Percentiles rank a stretch among this genome's conserved stretches.
phyloP scores from a whole-genome alignment of 1,284 basidiomycete genomes.

The Mycena sp. region DNA sequence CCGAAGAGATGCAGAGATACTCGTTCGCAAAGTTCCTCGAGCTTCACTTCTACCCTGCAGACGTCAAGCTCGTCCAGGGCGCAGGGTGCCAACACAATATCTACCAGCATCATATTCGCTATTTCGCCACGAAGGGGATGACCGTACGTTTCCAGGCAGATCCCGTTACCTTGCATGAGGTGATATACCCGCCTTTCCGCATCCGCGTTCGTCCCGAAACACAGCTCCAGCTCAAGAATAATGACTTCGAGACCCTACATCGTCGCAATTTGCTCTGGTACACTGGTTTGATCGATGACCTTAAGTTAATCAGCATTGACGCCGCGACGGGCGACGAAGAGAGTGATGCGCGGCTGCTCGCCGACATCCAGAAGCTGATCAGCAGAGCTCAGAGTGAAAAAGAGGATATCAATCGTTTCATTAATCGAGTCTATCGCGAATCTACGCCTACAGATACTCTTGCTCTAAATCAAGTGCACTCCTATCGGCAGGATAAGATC shows the following conservation, averaged over 20 bases:
- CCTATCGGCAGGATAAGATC: constrained; percentile 91
- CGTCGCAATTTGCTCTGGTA: constrained; percentile 80
- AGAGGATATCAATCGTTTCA: constrained; percentile 77
- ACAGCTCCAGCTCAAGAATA: constrained; percentile 89
- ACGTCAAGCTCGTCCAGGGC: constrained; percentile 83
- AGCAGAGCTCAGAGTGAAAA: constrained; percentile 78
- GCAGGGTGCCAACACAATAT: constrained; percentile 94
- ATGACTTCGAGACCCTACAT: constrained; percentile 85
- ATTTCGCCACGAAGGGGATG: constrained; percentile 86
- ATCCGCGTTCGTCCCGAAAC: constrained; percentile 88
- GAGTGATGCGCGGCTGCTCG: constrained; percentile 65
- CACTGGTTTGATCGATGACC: constrained; percentile 73
- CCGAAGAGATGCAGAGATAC: constrained; percentile 93
- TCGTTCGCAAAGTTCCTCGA: constrained; percentile 96
- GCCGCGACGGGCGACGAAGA: constrained; percentile 81
- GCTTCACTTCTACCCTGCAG: constrained; percentile 90
- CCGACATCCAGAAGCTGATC: constrained; percentile 75
- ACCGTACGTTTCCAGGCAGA: constrained; percentile 94
- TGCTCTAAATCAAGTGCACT: constrained; percentile 88
- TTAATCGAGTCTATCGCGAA: constrained; percentile 85
- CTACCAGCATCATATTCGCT: constrained; percentile 93
- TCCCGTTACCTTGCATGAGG: constrained; percentile 83
- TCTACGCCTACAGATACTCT: constrained; percentile 87
- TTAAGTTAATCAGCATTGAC: constrained; percentile 79
- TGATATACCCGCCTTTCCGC: constrained; percentile 89